Percentiles rank a stretch among this genome's conserved stretches.
These are phyloP conservation scores for Toxoplasma gondii DNA, from an alignment of 169 alveolate species.

Conservation along the genomic window DNA sequence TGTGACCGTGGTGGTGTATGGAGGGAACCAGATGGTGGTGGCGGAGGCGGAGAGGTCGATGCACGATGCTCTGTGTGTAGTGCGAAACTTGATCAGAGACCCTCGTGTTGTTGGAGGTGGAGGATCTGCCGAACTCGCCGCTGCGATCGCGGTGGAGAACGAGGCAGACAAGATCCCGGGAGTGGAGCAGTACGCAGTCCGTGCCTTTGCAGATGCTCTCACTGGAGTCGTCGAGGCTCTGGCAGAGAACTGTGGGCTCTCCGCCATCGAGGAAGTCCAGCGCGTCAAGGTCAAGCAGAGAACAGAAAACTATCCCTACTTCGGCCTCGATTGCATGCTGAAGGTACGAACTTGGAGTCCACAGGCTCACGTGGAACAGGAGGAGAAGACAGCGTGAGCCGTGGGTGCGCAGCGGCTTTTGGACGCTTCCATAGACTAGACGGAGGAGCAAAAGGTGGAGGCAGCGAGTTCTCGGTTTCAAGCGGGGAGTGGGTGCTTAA, in stretches of 20 bases:
- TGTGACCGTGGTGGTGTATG: slow-evolving; percentile 96
- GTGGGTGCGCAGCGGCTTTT: too few species aligned
- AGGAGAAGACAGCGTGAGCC: too few species aligned
- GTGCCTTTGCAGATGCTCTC: slow-evolving; percentile 98
- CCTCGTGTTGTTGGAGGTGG: slow-evolving; percentile 97
- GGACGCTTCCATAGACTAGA: too few species aligned
- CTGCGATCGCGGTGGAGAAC: slow-evolving; percentile 91
- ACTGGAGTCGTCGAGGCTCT: slow-evolving; percentile 95
- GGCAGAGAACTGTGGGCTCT: slow-evolving; percentile 97
- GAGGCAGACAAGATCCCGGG: slow-evolving; percentile 91
- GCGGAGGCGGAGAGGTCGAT: slow-evolving; percentile 98
- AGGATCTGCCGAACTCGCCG: slow-evolving; percentile 97
- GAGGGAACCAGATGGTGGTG: slow-evolving; percentile 96
- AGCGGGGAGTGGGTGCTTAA: too few species aligned
- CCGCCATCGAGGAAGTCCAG: slow-evolving; percentile 87
- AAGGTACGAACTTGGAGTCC: slow-evolving; percentile 66
- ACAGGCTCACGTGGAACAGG: too few species aligned
- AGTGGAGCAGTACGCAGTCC: slow-evolving; percentile 97
- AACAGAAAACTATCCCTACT: slow-evolving; percentile 83
- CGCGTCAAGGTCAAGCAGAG: slow-evolving; percentile 90
- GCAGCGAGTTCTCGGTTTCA: too few species aligned
- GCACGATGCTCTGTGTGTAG: slow-evolving; percentile 99
- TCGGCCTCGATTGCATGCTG: slow-evolving; percentile 94
- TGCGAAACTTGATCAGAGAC: slow-evolving; percentile 85
- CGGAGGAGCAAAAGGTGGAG: too few species aligned